Evolutionary conservation across 768 basidiomycete genomes (phyloP), one percentile per base, ranked within the genome.

Genomic region (Lentinula aciculospora): DNA sequence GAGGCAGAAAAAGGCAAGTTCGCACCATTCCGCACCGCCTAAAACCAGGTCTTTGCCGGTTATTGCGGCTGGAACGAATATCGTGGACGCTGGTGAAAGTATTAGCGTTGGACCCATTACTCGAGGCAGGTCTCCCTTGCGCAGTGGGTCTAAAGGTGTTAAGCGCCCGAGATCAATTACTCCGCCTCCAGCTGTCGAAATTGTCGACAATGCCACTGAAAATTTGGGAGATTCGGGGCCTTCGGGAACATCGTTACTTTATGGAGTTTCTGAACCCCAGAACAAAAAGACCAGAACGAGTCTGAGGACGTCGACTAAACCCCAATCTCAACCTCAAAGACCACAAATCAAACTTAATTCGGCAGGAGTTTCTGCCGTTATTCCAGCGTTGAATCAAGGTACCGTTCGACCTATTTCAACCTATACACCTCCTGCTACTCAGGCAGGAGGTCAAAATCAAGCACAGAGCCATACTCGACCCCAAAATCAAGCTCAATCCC

Each of bases 211-310:
- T 2, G 3, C 2, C 15, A 5, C 3, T n/a, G 13, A 17, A 17
- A 19, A 13, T 4, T 4, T 39, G 37, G 17, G 17, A 4, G 17
- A 5, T 4, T 15, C 6, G n/a, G 42, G 42, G 1, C 8, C 49
- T 50, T 29, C 49, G 21, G 49, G 5, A 6, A n/a, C 31, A 4
- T 31, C 49, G n/a, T n/a, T n/a, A n/a, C n/a, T n/a, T n/a, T n/a
- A n/a, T n/a, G 32, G 29, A 19, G 15, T 19, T 12, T 53, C 51
- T 6, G 32, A 12, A 2, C 51, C 54, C 7, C 54, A 45, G 29
- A 56, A 12, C 25, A 56, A 56, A 17, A 56, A 56, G 44, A 56
- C 54, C 7, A 8, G 54, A 15, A 56, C 54, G 3, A 34, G 54
- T 42, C 7, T 56, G 28, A 39, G 54, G 40, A 44, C 54, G 15